These are phyloP conservation scores for Tetrahymena borealis DNA, from an alignment of 73 alveolate species.

Conservation along the genomic window DNA sequence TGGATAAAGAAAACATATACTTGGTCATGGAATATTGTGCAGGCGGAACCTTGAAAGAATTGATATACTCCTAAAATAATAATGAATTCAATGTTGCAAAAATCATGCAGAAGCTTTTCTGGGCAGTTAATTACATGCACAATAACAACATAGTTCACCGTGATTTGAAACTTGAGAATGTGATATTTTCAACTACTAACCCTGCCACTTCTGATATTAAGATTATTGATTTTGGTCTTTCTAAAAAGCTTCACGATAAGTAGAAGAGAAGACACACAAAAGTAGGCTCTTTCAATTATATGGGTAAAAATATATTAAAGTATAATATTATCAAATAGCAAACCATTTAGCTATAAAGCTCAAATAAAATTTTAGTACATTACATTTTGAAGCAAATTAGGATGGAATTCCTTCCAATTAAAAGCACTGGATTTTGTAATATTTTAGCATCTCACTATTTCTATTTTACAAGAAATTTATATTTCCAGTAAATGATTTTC, in stretches of 20 bases:
- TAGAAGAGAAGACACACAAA: constrained; percentile 1
- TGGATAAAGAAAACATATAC: constrained; percentile 33
- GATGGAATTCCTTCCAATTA: too few relatives aligned
- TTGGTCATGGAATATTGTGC: constrained; percentile 49
- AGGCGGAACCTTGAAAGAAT: constrained; percentile 36
- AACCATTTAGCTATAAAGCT: background rate
- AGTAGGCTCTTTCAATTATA: background rate
- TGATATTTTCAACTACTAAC: constrained; percentile 39
- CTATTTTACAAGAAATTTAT: too few relatives aligned
- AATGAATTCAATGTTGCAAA: constrained; percentile 42
- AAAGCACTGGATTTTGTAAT: too few relatives aligned
- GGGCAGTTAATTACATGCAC: constrained; percentile 70
- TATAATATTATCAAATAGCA: background rate
- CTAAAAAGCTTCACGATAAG: background rate
- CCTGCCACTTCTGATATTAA: constrained; percentile 12
- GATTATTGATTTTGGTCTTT: constrained; percentile 42
- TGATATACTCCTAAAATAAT: constrained; percentile 6
- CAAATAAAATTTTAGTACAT: background rate
- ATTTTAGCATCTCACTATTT: too few relatives aligned
- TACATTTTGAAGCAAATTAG: too few relatives aligned
- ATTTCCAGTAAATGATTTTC: too few relatives aligned
- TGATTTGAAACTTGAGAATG: constrained; percentile 72
- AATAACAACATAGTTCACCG: constrained; percentile 60
- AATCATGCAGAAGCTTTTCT: constrained; percentile 47
- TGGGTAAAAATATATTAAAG: too few relatives aligned